Base-by-base conservation (phyloP, 129 eudicot genomes). In the Flaveria bidentis region DNA sequence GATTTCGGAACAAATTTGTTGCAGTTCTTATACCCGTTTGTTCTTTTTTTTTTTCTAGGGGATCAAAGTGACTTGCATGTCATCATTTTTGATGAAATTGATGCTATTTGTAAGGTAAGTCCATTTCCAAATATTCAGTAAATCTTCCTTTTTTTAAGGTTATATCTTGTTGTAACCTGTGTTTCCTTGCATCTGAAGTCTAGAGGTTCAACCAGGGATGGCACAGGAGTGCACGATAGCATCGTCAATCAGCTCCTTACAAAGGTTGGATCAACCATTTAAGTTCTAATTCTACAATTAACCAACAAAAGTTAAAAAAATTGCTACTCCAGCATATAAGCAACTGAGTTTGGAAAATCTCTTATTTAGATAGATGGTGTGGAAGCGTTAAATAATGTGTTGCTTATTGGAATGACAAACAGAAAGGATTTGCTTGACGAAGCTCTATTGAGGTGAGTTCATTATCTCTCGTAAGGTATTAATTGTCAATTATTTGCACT, bases 141-240 rank as follows among this genome's bases (percentile, higher is more conserved):
- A 46, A 55, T n/a, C 39, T 4, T 33, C 42, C 9, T 39, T 44
- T 22, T 15, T 61, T 62, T 18, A 20, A 41, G 12, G 11, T 5
- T 17, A n/a, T 71, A 63, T 28, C 15, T 73, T 73, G 39, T 60
- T 10, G 77, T 72, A 46, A 68, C 73, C 22, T 51, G 33, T 28
- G 13, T 67, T 72, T 49, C 49, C 56, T 46, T 78, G 73, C 56
- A 15, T 78, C 49, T 87, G 81, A 90, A 93, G 99, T 91, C 99
- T 69, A 89, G 99, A 88, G 99, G 99, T 78, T 95, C 99, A 45
- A 95, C 99, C 63, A 86, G 97, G 80, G 99, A 95, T 81, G 99
- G 99, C 15, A 95, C 99, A 75, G 99, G 99, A 65, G 99, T 91
- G 53, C 99, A 95, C 64, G 99, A 95, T 86, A 91, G 99, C 85